Conservation (phyloP, 805 yeast genomes). For the Saturnispora saitoi region DNA sequence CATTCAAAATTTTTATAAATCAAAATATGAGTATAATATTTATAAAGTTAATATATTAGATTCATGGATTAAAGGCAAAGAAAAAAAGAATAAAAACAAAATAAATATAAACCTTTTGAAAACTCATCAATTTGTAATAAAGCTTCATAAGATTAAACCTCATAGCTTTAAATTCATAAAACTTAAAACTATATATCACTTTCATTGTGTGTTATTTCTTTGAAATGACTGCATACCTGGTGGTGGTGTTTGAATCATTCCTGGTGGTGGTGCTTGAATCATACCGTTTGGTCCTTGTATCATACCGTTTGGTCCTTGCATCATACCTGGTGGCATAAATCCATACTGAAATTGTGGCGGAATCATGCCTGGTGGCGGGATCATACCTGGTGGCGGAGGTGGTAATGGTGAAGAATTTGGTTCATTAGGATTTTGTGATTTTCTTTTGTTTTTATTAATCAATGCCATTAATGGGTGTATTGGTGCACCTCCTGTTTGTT, state of each 20-base stretch:
- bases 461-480: slow-evolving; percentile 14
- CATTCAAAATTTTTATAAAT: background rate
- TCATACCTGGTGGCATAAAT: slow-evolving; percentile 4
- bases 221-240: slow-evolving; percentile 2
- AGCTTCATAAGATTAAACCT: too few relatives aligned
- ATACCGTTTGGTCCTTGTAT: background rate
- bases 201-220: background rate
- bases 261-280: slow-evolving; percentile 3
- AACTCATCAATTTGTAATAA: background rate
- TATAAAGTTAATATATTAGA: background rate
- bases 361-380: slow-evolving; percentile 2
- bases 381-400: slow-evolving; percentile 5
- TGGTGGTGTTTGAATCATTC: slow-evolving; percentile 3
- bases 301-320: background rate
- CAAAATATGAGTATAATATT: background rate
- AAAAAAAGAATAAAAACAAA: background rate
- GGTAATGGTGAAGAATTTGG: slow-evolving; percentile 4
- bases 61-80: too few relatives aligned
- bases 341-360: slow-evolving; percentile 5
- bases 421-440: slow-evolving; percentile 8
- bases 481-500: slow-evolving; percentile 6
- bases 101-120: background rate
- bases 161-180: background rate
- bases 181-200: background rate
- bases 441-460: slow-evolving; percentile 12